These are phyloP conservation scores for Talaromyces sp. DNA, from an alignment of 2,329 filamentous ascomycete species.

Conservation along the genomic window DNA sequence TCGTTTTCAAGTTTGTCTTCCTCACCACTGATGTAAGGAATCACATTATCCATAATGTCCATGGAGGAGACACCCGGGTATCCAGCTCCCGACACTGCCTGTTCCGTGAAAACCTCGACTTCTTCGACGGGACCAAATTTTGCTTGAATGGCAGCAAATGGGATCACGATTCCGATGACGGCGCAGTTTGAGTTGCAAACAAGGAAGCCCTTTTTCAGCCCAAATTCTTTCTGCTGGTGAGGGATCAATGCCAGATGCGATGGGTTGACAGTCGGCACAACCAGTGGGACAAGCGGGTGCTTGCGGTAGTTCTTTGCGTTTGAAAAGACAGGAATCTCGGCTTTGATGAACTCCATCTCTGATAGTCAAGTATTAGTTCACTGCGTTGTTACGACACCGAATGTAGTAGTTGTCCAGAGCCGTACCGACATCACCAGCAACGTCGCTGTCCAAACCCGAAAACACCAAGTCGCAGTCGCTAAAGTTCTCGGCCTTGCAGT, in stretches of 20 bases:
- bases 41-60: slow-evolving; percentile 94
- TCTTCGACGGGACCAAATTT: slow-evolving; percentile 71
- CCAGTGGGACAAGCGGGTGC: slow-evolving; percentile 82
- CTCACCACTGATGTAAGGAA: slow-evolving; percentile 88
- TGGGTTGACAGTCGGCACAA: slow-evolving; percentile 93
- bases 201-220: slow-evolving; percentile 77
- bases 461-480: slow-evolving; percentile 89
- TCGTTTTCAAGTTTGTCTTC: slow-evolving; percentile 96
- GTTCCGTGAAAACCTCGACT: slow-evolving; percentile 88
- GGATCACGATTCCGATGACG: slow-evolving; percentile 91
- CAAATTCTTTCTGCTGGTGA: slow-evolving; percentile 71
- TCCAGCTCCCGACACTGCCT: slow-evolving; percentile 88
- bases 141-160: slow-evolving; percentile 82
- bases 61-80: slow-evolving; percentile 65
- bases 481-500: slow-evolving; percentile 78
- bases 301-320: slow-evolving; percentile 97
- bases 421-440: slow-evolving; percentile 84
- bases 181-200: slow-evolving; percentile 99
- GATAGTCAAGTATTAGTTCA: slow-evolving; percentile 11
- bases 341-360: slow-evolving; percentile 88
- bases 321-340: slow-evolving; percentile 87
- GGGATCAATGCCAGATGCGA: slow-evolving; percentile 79
- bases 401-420: not conserved
- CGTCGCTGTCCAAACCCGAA: slow-evolving; percentile 84
- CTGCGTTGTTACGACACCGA: too few relatives aligned